Base-by-base conservation (phyloP, 305 asterid species). In the Fraxinus greggii region DNA sequence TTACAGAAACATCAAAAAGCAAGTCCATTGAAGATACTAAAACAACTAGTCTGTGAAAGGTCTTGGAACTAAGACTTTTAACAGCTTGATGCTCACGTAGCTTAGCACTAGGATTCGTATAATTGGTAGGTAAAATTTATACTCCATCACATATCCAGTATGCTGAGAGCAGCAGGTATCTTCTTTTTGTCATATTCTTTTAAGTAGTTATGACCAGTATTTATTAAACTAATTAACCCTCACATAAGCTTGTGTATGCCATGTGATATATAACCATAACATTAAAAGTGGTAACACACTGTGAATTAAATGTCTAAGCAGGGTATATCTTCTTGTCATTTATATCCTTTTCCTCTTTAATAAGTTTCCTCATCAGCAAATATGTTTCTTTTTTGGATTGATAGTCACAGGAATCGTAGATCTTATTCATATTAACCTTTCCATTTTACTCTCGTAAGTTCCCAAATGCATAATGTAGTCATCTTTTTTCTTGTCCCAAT, bases 111-210 rank as follows among this genome's bases (percentile, higher is more conserved):
- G 36, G 42, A 72, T 75, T 78, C 70, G n/a, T 54, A 26, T n/a
- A 56, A 26, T 56, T 72, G 79, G 85, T 69, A 82, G 61, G 78
- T 67, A 28, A 82, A 72, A 33, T 35, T 23, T 56, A 80, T 15
- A 32, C 73, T 61, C 51, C 75, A 13, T 35, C 24, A n/a, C 24
- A 17, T 29, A 69, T 72, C 59, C 36, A 24, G 36, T 36, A 29
- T 59, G 63, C 59, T 36, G 70, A 26, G 78, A 40, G 86, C 75
- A 72, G 31, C 80, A 65, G 13, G 59, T 48, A 77, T 75, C 77
- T 40, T 75, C 70, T n/a, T 38, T 77, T 84, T 84, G 84, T 80
- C 82, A 61, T 51, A 76, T 70, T 76, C 82, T 15, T 76, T 32
- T 24, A 23, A 45, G 80, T 80, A 42, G 70, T 28, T 40, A 29